Conservation (phyloP, 2,329 filamentous ascomycete genomes). For the Fusarium piperis region DNA sequence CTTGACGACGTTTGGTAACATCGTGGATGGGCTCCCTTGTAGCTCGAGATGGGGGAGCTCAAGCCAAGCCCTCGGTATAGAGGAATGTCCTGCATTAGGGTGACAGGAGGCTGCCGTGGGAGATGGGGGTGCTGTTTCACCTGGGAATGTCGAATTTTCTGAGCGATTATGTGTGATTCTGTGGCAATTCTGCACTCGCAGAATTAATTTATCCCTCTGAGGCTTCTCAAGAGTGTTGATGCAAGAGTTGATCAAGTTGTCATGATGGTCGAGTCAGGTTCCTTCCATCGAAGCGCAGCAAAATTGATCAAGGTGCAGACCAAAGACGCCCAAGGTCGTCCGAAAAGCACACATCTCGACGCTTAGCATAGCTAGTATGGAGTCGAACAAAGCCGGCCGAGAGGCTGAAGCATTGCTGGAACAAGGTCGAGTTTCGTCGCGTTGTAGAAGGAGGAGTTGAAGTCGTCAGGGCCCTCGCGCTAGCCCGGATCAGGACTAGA, state of each 20-base stretch:
- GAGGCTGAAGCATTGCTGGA: slow-evolving; percentile 58
- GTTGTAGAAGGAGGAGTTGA: slow-evolving; percentile 39
- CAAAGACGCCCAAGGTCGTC: neutral
- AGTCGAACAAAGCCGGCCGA: slow-evolving; percentile 6
- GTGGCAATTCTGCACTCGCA: slow-evolving; percentile 5
- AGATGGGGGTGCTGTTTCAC: slow-evolving; percentile 34
- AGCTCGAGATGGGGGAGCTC: slow-evolving; percentile 17
- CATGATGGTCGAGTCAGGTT: neutral
- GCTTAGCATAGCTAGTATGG: slow-evolving; percentile 1
- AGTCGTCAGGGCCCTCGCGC: slow-evolving; percentile 17
- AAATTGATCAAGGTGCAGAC: neutral
- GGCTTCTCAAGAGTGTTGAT: neutral
- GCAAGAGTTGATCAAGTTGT: neutral
- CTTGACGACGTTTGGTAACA: slow-evolving; percentile 34
- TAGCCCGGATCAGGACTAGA: slow-evolving; percentile 18
- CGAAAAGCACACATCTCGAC: neutral
- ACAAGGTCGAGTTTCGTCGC: slow-evolving; percentile 57
- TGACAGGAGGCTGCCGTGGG: neutral
- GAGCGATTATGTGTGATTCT: slow-evolving; percentile 1
- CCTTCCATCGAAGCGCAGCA: neutral
- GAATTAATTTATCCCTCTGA: slow-evolving; percentile 1
- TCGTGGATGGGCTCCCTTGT: slow-evolving; percentile 24
- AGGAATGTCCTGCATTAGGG: slow-evolving; percentile 27
- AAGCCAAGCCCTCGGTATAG: slow-evolving; percentile 23
- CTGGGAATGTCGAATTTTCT: slow-evolving; percentile 13